These are phyloP conservation scores for Psilocybe cubensis DNA, from an alignment of 768 basidiomycete genomes.

Conservation along the genomic window DNA sequence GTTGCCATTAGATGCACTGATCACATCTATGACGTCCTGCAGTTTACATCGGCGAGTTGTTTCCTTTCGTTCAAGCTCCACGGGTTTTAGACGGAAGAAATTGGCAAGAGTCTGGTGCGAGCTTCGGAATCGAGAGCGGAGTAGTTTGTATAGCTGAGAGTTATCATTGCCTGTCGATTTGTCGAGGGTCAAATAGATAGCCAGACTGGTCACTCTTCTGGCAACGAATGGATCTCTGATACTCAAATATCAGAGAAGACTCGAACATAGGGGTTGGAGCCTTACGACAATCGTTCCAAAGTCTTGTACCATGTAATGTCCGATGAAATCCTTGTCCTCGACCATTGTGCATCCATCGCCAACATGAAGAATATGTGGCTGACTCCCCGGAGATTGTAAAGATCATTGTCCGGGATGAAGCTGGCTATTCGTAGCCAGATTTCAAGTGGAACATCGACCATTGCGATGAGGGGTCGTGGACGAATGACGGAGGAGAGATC, in stretches of 20 bases:
- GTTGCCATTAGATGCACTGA: neutral
- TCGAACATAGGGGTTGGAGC: neutral
- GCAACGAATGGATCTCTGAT: slow-evolving; percentile 1
- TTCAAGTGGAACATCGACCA: slow-evolving; percentile 3
- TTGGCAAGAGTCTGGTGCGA: neutral
- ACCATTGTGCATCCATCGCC: neutral
- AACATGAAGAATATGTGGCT: slow-evolving; percentile 3
- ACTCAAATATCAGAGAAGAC: neutral
- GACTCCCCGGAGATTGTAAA: slow-evolving; percentile 4
- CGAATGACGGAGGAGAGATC: neutral
- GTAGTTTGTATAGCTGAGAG: neutral
- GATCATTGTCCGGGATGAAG: slow-evolving; percentile 4
- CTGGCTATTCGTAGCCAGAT: slow-evolving; percentile 3
- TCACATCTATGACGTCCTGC: neutral
- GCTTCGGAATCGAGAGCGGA: neutral
- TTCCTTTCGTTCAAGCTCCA: neutral
- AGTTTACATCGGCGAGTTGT: neutral
- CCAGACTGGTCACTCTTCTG: neutral
- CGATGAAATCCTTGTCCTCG: neutral
- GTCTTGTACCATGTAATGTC: slow-evolving; percentile 3
- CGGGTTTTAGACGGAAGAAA: neutral
- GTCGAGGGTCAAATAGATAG: neutral
- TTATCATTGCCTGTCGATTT: neutral
- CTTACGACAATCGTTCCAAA: slow-evolving; percentile 4
- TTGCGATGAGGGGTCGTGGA: neutral